Conservation (phyloP, 768 basidiomycete genomes). For the Imleria badia region DNA sequence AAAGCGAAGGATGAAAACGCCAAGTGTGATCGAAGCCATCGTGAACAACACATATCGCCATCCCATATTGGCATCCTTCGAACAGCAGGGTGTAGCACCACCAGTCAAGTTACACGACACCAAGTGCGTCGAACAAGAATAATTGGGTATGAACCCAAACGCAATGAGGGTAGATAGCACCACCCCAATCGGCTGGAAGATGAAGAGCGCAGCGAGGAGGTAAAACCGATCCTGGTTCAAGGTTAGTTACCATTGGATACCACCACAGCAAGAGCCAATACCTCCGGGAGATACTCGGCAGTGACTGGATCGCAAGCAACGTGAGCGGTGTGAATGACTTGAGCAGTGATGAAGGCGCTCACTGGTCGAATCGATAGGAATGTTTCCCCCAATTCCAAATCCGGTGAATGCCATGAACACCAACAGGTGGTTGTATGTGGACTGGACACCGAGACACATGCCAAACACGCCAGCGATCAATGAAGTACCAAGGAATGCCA, state of each 20-base stretch:
- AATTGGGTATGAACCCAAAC: slow-evolving; percentile 10
- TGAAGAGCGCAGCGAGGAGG: slow-evolving; percentile 11
- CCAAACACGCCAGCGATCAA: slow-evolving; percentile 15
- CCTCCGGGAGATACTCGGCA: slow-evolving; percentile 15
- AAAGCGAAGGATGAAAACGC: slow-evolving; percentile 12
- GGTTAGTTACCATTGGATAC: not conserved
- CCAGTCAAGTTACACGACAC: slow-evolving; percentile 12
- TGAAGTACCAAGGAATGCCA: slow-evolving; percentile 16
- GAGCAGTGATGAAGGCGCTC: not conserved
- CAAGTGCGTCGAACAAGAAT: slow-evolving; percentile 12
- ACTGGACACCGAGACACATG: slow-evolving; percentile 10
- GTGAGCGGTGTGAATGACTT: not conserved
- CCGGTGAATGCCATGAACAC: slow-evolving; percentile 11
- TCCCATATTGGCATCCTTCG: slow-evolving; percentile 17
- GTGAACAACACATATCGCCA: slow-evolving; percentile 20
- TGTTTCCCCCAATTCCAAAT: slow-evolving; percentile 14
- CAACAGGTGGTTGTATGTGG: slow-evolving; percentile 15
- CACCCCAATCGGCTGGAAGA: slow-evolving; percentile 5
- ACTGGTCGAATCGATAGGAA: slow-evolving; percentile 19
- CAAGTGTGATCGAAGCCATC: slow-evolving; percentile 7
- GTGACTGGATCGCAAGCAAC: not conserved
- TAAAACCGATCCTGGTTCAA: slow-evolving; percentile 11
- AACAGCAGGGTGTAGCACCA: slow-evolving; percentile 16
- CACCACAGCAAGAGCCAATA: not conserved
- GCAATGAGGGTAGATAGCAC: not conserved